Evolutionary conservation across 2,329 filamentous ascomycete species (phyloP).

Genomic region (Clonostachys rosea): DNA sequence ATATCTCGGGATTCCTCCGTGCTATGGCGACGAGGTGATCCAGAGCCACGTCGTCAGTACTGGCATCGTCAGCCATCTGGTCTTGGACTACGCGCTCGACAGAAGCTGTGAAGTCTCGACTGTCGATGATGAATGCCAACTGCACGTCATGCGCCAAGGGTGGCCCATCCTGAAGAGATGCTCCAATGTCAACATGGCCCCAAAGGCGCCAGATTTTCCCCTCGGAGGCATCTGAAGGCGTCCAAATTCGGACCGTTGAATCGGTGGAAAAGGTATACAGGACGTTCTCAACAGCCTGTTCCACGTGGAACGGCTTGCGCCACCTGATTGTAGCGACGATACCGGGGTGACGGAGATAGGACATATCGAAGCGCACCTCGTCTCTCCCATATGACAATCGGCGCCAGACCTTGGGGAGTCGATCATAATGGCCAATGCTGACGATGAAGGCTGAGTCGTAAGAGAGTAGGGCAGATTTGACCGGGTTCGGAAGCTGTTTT

Average conservation of each 20-base stretch:
- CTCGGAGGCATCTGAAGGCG: constrained; percentile 66
- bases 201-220: constrained; percentile 73
- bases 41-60: constrained; percentile 66
- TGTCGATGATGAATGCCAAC: constrained; percentile 73
- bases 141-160: constrained; percentile 11
- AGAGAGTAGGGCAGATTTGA: constrained; percentile 73
- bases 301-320: constrained; percentile 72
- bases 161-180: constrained; percentile 54
- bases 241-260: constrained; percentile 78
- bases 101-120: constrained; percentile 71
- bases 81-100: constrained; percentile 70
- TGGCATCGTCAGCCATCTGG: constrained; percentile 46
- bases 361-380: constrained; percentile 83
- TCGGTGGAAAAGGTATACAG: constrained; percentile 88
- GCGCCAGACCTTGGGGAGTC: constrained; percentile 89
- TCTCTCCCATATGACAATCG: constrained; percentile 78
- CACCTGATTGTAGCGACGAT: constrained; percentile 81
- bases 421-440: constrained; percentile 72
- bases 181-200: constrained; percentile 71
- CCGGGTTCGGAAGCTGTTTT: constrained; percentile 66
- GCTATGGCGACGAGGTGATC: constrained; percentile 84
- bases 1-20: constrained; percentile 81
- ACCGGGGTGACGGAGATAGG: constrained; percentile 81
- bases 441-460: constrained; percentile 86
- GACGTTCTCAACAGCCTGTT: constrained; percentile 79